Conservation (phyloP, 768 basidiomycete genomes). For the Daedaleopsis sinensis region DNA sequence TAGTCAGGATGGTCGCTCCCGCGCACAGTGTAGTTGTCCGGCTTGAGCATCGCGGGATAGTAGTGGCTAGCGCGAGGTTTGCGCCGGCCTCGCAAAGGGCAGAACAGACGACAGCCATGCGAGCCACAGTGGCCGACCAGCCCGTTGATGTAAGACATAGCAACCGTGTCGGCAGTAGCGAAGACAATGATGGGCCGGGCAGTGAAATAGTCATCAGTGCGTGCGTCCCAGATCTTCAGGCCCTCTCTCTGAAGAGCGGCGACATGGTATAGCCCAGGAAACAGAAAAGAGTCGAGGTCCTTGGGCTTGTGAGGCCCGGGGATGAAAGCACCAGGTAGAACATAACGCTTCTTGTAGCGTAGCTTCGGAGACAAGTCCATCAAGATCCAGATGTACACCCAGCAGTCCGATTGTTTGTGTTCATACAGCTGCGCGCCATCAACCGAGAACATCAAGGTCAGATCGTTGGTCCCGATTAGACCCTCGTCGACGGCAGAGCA, state of each 20-base stretch:
- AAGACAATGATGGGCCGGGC: constrained; percentile 25
- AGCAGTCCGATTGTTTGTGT: constrained; percentile 36
- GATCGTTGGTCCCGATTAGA: constrained; percentile 29
- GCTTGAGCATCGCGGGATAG: constrained; percentile 31
- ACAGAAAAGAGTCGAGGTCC: constrained; percentile 36
- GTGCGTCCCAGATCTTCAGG: constrained; percentile 34
- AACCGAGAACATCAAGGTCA: constrained; percentile 30
- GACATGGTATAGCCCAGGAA: constrained; percentile 33
- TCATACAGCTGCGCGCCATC: constrained; percentile 35
- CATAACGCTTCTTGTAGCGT: constrained; percentile 34
- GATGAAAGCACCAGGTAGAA: constrained; percentile 34
- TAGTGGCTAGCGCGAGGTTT: constrained; percentile 33
- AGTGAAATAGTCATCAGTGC: constrained; percentile 32
- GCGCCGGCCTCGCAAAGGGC: constrained; percentile 31
- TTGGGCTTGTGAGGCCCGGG: constrained; percentile 35
- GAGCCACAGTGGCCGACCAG: constrained; percentile 37
- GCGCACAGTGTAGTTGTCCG: constrained; percentile 1
- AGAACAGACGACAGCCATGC: constrained; percentile 40
- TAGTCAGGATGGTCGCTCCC: constrained; percentile 37
- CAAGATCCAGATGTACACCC: constrained; percentile 37
- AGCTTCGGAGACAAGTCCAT: constrained; percentile 25
- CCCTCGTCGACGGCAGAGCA: constrained; percentile 25
- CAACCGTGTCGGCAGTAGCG: constrained; percentile 12
- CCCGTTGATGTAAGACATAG: constrained; percentile 33
- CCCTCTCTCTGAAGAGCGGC: constrained; percentile 32